Base-by-base conservation (phyloP, 176 grass and related monocot species). In the Otatea glauca region DNA sequence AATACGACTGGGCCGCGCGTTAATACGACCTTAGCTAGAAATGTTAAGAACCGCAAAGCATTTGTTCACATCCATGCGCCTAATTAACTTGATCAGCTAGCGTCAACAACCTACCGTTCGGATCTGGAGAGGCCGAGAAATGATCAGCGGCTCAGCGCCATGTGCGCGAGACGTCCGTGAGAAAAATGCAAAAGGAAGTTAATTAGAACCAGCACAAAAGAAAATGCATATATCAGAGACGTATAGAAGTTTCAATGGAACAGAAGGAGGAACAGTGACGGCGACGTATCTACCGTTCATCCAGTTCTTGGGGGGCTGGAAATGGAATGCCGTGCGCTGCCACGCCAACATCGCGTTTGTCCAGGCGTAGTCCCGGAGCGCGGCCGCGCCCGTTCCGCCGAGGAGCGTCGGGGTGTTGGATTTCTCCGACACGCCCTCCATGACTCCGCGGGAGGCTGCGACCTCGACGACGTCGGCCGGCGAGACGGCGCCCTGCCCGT, bases 281-380 rank as follows among this genome's bases (percentile, higher is more conserved):
- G 80, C 50, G 63, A 85, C 65, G 77, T 45, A 87, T 82, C 54
- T 51, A 97, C 94, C 94, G 68, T 97, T 97, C 94, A 97, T 97
- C 94, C 94, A 97, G 50, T 97, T 97, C 73, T 89, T 90, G 20
- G 75, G 63, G 21, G 94, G 92, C 76, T 94, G 94, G 89, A 97
- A 94, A 74, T 97, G 94, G 90, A 87, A 94, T 67, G 72, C 88
- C 75, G 94, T 92, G 84, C 92, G 92, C 81, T 97, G 94, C 94
- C 94, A 97, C 68, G 85, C 27, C 59, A 97, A 88, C 94, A 97
- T 97, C 83, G 50, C 48, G 80, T 94, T 92, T 18, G 94, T 97
- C 94, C 94, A 94, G 32, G 39, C 54, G 82, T 84, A 97, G 47
- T 60, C 90, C 48, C 17, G 27, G 10, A 77, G 18, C 13, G 2